phyloP scores from a whole-genome alignment of 495 filamentous ascomycete species.

The Lichenothelia convexa region DNA sequence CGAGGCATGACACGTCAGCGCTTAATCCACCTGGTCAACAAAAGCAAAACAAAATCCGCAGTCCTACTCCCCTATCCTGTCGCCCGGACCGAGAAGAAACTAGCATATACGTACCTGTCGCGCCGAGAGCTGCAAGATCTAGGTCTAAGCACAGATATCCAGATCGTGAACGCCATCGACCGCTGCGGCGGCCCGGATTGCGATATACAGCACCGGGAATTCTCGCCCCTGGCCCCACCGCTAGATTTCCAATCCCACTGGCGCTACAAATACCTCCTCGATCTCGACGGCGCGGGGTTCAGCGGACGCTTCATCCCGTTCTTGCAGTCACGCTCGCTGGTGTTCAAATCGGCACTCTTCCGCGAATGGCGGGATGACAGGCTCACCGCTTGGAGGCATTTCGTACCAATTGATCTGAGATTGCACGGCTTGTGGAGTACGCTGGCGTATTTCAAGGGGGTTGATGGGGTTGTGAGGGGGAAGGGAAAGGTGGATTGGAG shows the following conservation, averaged over 20 bases:
- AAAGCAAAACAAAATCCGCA: slow-evolving; percentile 20
- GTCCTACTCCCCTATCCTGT: slow-evolving; percentile 19
- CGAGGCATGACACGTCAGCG: slow-evolving; percentile 41
- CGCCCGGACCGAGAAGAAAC: slow-evolving; percentile 2
- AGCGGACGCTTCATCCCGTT: slow-evolving; percentile 44
- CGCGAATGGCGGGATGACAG: slow-evolving; percentile 59
- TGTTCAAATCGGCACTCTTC: slow-evolving; percentile 48
- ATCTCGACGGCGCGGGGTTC: slow-evolving; percentile 52
- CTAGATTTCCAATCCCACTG: slow-evolving; percentile 40
- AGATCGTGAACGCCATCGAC: slow-evolving; percentile 27
- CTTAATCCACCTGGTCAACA: slow-evolving; percentile 34
- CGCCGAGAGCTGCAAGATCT: slow-evolving; percentile 5
- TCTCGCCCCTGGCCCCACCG: slow-evolving; percentile 22
- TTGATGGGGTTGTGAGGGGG: slow-evolving; percentile 4
- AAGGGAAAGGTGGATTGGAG: slow-evolving; percentile 7
- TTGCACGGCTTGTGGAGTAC: slow-evolving; percentile 17
- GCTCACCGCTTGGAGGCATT: slow-evolving; percentile 57
- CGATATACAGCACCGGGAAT: slow-evolving; percentile 29
- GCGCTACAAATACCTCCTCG: slow-evolving; percentile 47
- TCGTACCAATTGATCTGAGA: slow-evolving; percentile 55
- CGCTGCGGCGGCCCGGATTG: slow-evolving; percentile 37
- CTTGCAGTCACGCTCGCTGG: slow-evolving; percentile 39
- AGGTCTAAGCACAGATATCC: slow-evolving; percentile 10
- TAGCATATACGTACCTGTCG: slow-evolving; percentile 7
- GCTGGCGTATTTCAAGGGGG: slow-evolving; percentile 19